phyloP scores from a whole-genome alignment of 106 monocot species.

The Amphibolis antarctica region DNA sequence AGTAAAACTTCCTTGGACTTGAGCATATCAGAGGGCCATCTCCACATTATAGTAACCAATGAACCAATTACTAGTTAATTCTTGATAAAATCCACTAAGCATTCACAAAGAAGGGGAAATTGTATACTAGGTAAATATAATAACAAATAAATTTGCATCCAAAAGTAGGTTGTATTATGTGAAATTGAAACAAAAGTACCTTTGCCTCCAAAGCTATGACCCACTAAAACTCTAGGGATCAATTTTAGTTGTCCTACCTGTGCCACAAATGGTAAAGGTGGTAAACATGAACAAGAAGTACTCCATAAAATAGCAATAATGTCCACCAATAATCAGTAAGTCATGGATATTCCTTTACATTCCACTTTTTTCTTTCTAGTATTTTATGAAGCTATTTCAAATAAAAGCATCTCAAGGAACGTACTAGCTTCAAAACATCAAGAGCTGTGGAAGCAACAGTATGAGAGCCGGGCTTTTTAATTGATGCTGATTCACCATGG shows the following conservation, averaged over 20 bases:
- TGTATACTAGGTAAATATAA: too few relatives aligned
- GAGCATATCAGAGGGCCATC: too few relatives aligned
- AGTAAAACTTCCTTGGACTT: too few relatives aligned
- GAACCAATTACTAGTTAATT: too few relatives aligned
- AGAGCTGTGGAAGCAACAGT: slow-evolving; percentile 85
- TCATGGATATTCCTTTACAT: too few relatives aligned
- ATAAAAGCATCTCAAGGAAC: neutral
- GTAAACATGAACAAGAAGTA: neutral
- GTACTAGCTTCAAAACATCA: slow-evolving; percentile 83
- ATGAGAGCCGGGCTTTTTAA: slow-evolving; percentile 64
- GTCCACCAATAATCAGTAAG: too few relatives aligned
- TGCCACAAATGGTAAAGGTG: neutral
- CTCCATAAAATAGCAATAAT: neutral
- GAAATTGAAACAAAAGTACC: slow-evolving; percentile 23
- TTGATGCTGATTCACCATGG: slow-evolving; percentile 83
- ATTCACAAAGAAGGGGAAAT: too few relatives aligned
- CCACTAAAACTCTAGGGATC: slow-evolving; percentile 90
- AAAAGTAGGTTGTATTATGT: neutral
- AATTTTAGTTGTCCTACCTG: slow-evolving; percentile 72
- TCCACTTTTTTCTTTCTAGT: too few relatives aligned
- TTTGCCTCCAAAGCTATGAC: slow-evolving; percentile 98
- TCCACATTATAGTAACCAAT: too few relatives aligned
- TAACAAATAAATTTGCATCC: too few relatives aligned
- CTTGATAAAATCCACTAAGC: too few relatives aligned
- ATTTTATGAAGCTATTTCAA: too few relatives aligned